Evolutionary conservation across 148 eudicot species (phyloP).

Genomic region (Cornus controversa): DNA sequence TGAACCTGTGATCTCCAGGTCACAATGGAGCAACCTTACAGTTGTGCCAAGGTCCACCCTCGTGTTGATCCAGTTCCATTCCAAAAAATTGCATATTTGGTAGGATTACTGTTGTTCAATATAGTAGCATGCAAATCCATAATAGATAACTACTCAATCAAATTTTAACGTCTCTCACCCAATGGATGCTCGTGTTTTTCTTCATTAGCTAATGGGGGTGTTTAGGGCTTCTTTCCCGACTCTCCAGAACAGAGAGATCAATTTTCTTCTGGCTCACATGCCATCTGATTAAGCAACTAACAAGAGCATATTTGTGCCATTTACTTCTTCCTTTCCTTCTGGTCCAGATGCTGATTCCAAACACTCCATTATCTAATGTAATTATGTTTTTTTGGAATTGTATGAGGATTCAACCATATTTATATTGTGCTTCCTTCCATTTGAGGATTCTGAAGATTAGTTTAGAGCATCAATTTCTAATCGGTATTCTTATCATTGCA

Average conservation of each 20-base stretch:
- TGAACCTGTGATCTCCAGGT: too few relatives aligned
- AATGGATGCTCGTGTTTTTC: background rate
- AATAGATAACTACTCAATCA: background rate
- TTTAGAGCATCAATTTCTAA: background rate
- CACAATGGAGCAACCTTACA: too few relatives aligned
- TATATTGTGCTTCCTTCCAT: background rate
- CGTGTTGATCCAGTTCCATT: background rate
- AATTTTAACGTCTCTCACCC: background rate
- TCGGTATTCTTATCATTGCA: constrained; percentile 27
- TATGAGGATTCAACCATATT: background rate
- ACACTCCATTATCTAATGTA: background rate
- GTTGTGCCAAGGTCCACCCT: too few relatives aligned
- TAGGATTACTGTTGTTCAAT: background rate
- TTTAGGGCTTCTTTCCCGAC: background rate
- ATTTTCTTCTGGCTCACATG: background rate
- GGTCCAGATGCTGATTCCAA: background rate
- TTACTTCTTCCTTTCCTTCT: background rate
- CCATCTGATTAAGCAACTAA: background rate
- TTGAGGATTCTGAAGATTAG: background rate
- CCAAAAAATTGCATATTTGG: background rate
- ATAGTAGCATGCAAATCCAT: background rate
- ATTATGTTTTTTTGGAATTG: background rate
- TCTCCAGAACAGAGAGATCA: background rate
- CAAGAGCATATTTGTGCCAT: background rate
- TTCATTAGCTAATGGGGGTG: background rate